Conservation (phyloP, 169 alveolate species). For the Plasmodium sp. region DNA sequence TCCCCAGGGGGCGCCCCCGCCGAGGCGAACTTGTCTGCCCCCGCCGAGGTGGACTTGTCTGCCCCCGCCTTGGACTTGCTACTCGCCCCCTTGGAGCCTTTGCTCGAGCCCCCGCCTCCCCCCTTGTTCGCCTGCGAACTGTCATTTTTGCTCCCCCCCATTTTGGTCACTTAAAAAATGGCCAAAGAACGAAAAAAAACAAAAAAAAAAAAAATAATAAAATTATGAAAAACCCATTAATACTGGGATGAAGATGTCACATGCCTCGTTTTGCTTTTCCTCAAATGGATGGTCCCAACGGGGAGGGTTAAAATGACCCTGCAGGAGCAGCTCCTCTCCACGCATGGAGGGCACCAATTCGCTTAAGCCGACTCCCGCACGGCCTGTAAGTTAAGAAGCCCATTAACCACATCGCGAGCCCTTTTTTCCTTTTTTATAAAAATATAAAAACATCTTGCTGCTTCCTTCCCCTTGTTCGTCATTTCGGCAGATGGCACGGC, state of each 20-base stretch:
- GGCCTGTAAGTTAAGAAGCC: not conserved
- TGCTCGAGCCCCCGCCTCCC: constrained; percentile 37
- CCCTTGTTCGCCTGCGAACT: constrained; percentile 21
- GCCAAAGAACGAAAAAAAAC: not conserved
- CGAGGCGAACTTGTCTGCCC: not conserved
- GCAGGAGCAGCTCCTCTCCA: not conserved
- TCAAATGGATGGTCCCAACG: not conserved
- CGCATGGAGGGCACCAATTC: not conserved
- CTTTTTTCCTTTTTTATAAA: too few relatives aligned
- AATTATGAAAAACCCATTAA: not conserved
- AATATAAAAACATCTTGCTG: not conserved
- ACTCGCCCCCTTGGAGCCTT: constrained; percentile 20
- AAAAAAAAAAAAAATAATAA: not conserved
- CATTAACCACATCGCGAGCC: not conserved
- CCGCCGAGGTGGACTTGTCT: not conserved
- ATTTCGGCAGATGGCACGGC: not conserved
- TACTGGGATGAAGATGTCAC: not conserved
- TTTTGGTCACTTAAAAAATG: not conserved
- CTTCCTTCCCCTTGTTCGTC: not conserved
- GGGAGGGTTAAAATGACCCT: not conserved
- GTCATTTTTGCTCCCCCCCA: constrained; percentile 39
- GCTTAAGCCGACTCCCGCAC: not conserved
- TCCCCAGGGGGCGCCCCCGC: not conserved
- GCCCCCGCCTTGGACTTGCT: not conserved
- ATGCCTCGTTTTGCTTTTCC: not conserved